Base-by-base conservation (phyloP, 148 eudicot species). In the Gaultheria prostrata region DNA sequence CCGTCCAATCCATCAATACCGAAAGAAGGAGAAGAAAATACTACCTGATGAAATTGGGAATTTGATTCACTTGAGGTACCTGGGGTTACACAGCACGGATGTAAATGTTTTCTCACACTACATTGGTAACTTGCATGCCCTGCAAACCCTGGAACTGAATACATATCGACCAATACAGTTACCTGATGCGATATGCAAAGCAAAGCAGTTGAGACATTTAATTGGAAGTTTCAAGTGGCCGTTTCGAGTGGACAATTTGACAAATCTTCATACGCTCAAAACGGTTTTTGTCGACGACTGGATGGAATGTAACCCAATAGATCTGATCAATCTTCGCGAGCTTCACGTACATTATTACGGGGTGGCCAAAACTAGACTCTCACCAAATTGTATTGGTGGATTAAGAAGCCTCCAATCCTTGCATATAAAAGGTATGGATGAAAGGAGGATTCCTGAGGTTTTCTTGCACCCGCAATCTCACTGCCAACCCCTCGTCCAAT, bases 1-100 rank as follows among this genome's bases (percentile, higher is more conserved):
- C 17, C 0, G 0, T 4, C 0, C 1, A 1, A 4, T 0, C 24
- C 0, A 0, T 35, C 0, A 1, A 0, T 1, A 0, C 77, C 1
- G 0, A 74, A 10, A 0, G 2, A 56, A 0, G 1, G 63, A 15
- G 26, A 20, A 56, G 63, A 3, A 57, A 4, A 57, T 9, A 20
- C 12, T 73, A 1, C 49, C 26, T 73, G 49, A 73, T 18, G 50
- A 15, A 6, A 35, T 39, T 5, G 49, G 50, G n/a, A 73, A 73
- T 8, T 1, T 73, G 0, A 73, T 73, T 18, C 76, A 39, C 49
- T 73, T 73, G 48, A 73, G 77, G 77, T 73, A 35, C 77, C 14
- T 73, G 12, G 11, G 26, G 49, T 6, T 73, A 39, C 6, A 10
- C 4, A 9, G 24, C 77, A 0, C 24, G 26, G 3, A 33, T 1